A percentile compares a stretch with the other conserved stretches of the same genome.
Evolutionary conservation across 805 yeast species (phyloP).

Genomic region (Geotrichum ghanense): DNA sequence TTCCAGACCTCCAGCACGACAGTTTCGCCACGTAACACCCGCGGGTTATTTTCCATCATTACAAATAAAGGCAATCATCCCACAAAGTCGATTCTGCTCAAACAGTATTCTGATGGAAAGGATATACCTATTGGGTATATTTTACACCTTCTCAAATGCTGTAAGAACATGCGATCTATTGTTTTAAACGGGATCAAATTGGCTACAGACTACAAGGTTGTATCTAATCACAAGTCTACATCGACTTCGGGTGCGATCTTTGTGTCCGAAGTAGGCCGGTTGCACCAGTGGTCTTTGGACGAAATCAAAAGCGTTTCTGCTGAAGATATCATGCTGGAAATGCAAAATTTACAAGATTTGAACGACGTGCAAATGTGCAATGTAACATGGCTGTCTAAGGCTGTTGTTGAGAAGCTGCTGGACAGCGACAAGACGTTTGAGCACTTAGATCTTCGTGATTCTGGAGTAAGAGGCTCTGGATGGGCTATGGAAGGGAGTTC

Average conservation of each 20-base stretch:
- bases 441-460: conserved; percentile 31
- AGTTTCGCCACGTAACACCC: too few species aligned
- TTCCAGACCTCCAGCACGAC: background rate
- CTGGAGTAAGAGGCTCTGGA: conserved; percentile 35
- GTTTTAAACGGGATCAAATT: conserved; percentile 52
- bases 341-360: conserved; percentile 24
- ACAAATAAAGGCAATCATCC: background rate
- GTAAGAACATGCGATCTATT: conserved; percentile 46
- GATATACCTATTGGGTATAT: conserved; percentile 75
- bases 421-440: conserved; percentile 8
- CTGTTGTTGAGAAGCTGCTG: conserved; percentile 19
- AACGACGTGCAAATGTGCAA: conserved; percentile 32
- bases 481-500: conserved; percentile 30
- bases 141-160: conserved; percentile 54
- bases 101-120: conserved; percentile 51
- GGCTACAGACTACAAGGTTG: conserved; percentile 47
- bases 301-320: conserved; percentile 17
- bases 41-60: background rate
- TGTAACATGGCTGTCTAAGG: conserved; percentile 38
- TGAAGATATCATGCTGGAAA: conserved; percentile 18
- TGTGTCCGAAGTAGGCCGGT: conserved; percentile 27
- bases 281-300: conserved; percentile 21
- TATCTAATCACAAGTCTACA: conserved; percentile 11
- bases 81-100: conserved; percentile 32
- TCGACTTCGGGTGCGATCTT: conserved; percentile 15